Base-by-base conservation (phyloP, 495 filamentous ascomycete species). In the Tuber microsphaerosporum region DNA sequence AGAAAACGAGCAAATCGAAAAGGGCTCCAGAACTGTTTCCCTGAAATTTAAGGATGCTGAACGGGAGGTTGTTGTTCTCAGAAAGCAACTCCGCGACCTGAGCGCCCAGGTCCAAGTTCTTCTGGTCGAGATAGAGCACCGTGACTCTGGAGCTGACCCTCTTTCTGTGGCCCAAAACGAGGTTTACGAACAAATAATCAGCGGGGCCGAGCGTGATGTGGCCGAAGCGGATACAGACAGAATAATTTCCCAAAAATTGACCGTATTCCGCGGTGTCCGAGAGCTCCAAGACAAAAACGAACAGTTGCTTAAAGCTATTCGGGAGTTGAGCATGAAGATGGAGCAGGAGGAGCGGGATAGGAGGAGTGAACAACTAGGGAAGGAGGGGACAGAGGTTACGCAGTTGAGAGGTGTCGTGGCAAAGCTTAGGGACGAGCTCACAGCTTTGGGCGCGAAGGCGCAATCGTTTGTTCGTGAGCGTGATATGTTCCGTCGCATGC, bases 401-500 rank as follows among this genome's bases (percentile, higher is more conserved):
- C 73, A 76, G 41, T 73, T 83, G 20, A 77, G 79, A 73, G 72
- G 73, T 61, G 76, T 75, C 7, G 69, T 83, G 20, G 79, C 81
- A 72, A 84, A 84, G 31, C 85, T 89, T 73, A 86, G 86, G 74
- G 89, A 89, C 46, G 94, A 97, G 80, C 87, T 97, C 46, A 88
- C 91, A 76, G 90, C 91, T 45, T 88, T 95, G 70, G 87, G 91
- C 6, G 89, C 91, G 17, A 81, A 81, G 76, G 91, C 92, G 44
- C 91, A 97, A 86, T 97, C 93, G 84, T 97, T 97, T 79, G 92
- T 94, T 71, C 92, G 92, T 82, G 95, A 99, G 85, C 89, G 95
- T 46, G 94, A 99, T 80, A 97, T 97, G 88, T 97, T 97, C 90
- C 89, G 93, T 43, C 92, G 93, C 61, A 95, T 97, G 89, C 88